These are phyloP conservation scores for Flaveria ramosissima DNA, from an alignment of 129 eudicot genomes.

Conservation along the genomic window DNA sequence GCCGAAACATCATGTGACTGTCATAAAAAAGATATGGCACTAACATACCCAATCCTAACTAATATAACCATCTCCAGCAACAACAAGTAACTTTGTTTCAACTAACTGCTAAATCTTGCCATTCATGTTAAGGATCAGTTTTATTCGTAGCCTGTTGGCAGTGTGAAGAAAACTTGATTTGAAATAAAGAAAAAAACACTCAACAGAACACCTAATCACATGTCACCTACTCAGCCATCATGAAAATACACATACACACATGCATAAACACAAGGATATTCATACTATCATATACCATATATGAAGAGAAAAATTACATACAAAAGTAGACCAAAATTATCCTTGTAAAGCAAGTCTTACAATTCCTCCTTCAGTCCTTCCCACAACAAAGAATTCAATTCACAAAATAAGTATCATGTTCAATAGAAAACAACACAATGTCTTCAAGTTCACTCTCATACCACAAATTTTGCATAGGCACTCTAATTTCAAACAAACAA, in stretches of 20 bases:
- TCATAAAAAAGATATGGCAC: neutral
- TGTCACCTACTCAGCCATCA: neutral
- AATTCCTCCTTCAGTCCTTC: neutral
- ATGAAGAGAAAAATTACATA: neutral
- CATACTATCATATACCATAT: neutral
- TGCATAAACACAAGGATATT: conserved; percentile 2
- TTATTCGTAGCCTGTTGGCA: neutral
- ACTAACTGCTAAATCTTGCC: no score
- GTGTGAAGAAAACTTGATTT: conserved; percentile 5
- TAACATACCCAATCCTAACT: conserved; percentile 25
- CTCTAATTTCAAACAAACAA: neutral
- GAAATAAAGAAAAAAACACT: conserved; percentile 16
- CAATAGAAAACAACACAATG: neutral
- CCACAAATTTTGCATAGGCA: neutral
- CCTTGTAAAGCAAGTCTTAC: neutral
- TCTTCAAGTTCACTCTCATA: conserved; percentile 6
- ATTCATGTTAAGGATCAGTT: neutral
- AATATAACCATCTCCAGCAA: neutral
- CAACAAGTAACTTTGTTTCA: no score
- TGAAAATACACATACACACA: neutral
- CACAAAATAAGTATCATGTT: neutral
- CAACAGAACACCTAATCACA: conserved; percentile 12
- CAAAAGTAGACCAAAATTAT: neutral
- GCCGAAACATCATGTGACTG: conserved; percentile 7
- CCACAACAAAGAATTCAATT: neutral